phyloP scores from a whole-genome alignment of 352 stramenopile genomes.

The Plasmopara muralis region DNA sequence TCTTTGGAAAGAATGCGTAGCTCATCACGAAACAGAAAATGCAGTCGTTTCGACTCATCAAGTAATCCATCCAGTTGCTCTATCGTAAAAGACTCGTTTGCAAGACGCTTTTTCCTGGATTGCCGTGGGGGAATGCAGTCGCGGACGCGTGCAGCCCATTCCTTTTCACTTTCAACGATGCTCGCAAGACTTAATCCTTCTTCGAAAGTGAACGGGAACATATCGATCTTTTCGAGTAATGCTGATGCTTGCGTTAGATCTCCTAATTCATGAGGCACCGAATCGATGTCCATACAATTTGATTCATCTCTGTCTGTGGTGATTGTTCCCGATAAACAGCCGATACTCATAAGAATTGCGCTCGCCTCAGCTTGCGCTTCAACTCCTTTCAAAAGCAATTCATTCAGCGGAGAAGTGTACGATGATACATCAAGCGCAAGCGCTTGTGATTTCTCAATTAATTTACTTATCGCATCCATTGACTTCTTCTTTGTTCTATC shows the following conservation, averaged over 20 bases:
- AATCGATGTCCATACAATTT: conserved; percentile 17
- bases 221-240: conserved; percentile 58
- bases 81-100: conserved; percentile 54
- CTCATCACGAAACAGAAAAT: conserved; percentile 75
- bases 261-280: conserved; percentile 23
- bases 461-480: conserved; percentile 53
- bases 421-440: conserved; percentile 59
- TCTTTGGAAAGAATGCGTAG: conserved; percentile 68
- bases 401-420: conserved; percentile 52
- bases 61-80: conserved; percentile 50
- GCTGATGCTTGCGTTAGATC: conserved; percentile 46
- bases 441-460: conserved; percentile 56
- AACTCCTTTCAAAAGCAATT: conserved; percentile 44
- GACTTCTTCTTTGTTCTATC: conserved; percentile 56
- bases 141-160: conserved; percentile 62
- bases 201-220: conserved; percentile 71
- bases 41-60: conserved; percentile 45
- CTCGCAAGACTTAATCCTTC: conserved; percentile 48
- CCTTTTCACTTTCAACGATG: conserved; percentile 50
- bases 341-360: conserved; percentile 52
- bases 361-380: conserved; percentile 42
- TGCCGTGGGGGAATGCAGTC: conserved; percentile 70
- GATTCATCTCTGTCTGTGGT: conserved; percentile 3
- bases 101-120: conserved; percentile 70
- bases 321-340: conserved; percentile 23